Evolutionary conservation across 2,329 filamentous ascomycete species (phyloP).

Genomic region (Cytospora mali): DNA sequence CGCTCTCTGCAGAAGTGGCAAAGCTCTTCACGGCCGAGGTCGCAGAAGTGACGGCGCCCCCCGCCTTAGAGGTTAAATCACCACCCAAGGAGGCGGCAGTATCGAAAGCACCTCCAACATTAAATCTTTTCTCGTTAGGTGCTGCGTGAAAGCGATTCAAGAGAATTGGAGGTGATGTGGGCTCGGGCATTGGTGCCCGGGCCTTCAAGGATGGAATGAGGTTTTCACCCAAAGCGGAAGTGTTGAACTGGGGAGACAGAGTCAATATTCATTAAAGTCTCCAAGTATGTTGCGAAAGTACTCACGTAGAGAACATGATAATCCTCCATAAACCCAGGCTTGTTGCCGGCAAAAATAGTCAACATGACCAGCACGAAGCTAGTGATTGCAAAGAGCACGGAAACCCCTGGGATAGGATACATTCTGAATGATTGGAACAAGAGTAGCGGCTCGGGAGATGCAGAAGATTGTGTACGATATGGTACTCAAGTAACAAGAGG

Average conservation of each 20-base stretch:
- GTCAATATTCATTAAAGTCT: slow-evolving; percentile 15
- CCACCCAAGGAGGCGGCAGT: too few relatives aligned
- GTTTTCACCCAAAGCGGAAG: slow-evolving; percentile 44
- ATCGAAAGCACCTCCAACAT: too few relatives aligned
- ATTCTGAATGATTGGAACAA: slow-evolving; percentile 5
- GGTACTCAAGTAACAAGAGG: not conserved
- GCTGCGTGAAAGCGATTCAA: slow-evolving; percentile 31
- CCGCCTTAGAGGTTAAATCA: slow-evolving; percentile 28
- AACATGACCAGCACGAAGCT: slow-evolving; percentile 43
- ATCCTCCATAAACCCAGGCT: slow-evolving; percentile 41
- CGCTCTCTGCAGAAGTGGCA: slow-evolving; percentile 17
- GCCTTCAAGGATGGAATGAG: slow-evolving; percentile 35
- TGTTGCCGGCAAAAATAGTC: slow-evolving; percentile 43
- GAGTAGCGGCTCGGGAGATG: slow-evolving; percentile 13
- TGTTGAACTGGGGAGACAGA: slow-evolving; percentile 42
- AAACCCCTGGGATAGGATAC: slow-evolving; percentile 30
- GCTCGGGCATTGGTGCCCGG: slow-evolving; percentile 19
- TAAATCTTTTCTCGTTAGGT: slow-evolving; percentile 32
- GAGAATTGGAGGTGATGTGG: slow-evolving; percentile 32
- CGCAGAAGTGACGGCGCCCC: not conserved
- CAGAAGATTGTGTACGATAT: not conserved
- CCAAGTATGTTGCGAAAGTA: not conserved
- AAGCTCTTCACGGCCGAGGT: slow-evolving; percentile 19
- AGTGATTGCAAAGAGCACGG: slow-evolving; percentile 39
- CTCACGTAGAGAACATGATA: slow-evolving; percentile 44